Percentiles rank a stretch among this genome's conserved stretches.
phyloP scores from a whole-genome alignment of 2,329 filamentous ascomycete species.

The Ophiostoma ips region DNA sequence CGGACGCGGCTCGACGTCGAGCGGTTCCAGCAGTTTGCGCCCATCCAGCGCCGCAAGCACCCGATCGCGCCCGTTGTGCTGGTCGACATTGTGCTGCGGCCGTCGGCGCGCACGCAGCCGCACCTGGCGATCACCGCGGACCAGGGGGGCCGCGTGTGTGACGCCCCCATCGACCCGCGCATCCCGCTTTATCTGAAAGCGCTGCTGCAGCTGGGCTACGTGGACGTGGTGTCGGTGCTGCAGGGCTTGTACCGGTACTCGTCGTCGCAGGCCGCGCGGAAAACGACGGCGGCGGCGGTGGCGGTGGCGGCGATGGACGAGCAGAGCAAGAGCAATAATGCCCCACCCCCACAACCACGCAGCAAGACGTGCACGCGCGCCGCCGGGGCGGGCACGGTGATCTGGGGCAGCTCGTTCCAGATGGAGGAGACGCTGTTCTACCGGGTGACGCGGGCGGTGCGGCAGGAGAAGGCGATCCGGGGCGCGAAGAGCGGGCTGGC shows the following conservation, averaged over 20 bases:
- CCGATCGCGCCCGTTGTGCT: slow-evolving; percentile 37
- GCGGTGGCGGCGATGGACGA: background rate
- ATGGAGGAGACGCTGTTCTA: slow-evolving; percentile 88
- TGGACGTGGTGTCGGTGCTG: slow-evolving; percentile 43
- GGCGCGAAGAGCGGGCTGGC: slow-evolving; percentile 34
- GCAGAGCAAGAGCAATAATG: slow-evolving; percentile 9
- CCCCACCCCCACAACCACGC: background rate
- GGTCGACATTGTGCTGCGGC: slow-evolving; percentile 45
- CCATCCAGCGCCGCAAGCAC: slow-evolving; percentile 34
- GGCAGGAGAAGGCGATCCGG: slow-evolving; percentile 34
- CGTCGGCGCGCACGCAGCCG: slow-evolving; percentile 22
- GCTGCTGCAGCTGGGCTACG: slow-evolving; percentile 34
- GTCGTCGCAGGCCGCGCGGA: slow-evolving; percentile 30
- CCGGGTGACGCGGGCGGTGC: slow-evolving; percentile 78
- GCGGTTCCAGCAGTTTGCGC: slow-evolving; percentile 38
- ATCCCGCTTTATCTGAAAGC: slow-evolving; percentile 45
- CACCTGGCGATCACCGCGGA: background rate
- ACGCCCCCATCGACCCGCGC: slow-evolving; percentile 42
- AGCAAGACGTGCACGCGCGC: background rate
- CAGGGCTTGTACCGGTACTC: slow-evolving; percentile 43
- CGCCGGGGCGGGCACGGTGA: slow-evolving; percentile 13
- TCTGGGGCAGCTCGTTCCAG: slow-evolving; percentile 44
- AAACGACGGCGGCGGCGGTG: slow-evolving; percentile 6
- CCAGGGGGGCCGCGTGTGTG: slow-evolving; percentile 22
- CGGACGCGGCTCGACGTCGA: slow-evolving; percentile 36